phyloP scores from a whole-genome alignment of 768 basidiomycete genomes.

The Lactarius evosmus region DNA sequence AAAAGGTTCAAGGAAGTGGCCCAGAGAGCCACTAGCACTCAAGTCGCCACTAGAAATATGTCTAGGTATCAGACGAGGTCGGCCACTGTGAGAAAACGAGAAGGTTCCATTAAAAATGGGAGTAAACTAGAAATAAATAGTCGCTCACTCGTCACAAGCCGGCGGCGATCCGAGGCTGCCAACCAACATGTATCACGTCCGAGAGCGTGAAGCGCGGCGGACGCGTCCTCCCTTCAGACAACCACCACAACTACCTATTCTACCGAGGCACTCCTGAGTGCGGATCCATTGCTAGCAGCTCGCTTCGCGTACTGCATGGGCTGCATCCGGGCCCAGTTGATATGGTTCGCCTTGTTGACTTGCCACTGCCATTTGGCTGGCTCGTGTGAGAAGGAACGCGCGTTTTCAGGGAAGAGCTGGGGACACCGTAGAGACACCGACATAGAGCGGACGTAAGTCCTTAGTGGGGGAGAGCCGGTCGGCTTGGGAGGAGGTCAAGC shows the following conservation, averaged over 20 bases:
- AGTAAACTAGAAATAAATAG: too few species aligned
- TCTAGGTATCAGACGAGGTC: too few species aligned
- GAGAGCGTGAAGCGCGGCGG: conserved; percentile 2
- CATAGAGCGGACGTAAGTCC: conserved; percentile 45
- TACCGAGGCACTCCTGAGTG: background rate
- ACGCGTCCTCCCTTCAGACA: conserved; percentile 3
- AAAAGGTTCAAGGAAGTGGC: too few species aligned
- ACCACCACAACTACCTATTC: background rate
- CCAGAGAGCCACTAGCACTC: too few species aligned
- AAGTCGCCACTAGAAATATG: too few species aligned
- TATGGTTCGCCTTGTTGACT: conserved; percentile 65
- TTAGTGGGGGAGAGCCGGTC: conserved; percentile 44
- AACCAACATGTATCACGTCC: conserved; percentile 1
- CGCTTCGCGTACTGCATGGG: conserved; percentile 40
- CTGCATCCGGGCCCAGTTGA: conserved; percentile 70
- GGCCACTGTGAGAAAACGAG: too few species aligned
- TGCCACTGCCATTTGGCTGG: conserved; percentile 78
- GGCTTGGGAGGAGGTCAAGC: conserved; percentile 45
- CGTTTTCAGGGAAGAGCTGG: conserved; percentile 26
- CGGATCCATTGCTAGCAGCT: background rate
- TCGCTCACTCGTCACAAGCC: too few species aligned
- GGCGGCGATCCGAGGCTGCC: background rate
- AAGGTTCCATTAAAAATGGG: too few species aligned
- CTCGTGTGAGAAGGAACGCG: conserved; percentile 37
- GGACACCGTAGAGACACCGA: conserved; percentile 48